These are phyloP conservation scores for Paraphysoderma sedebokerense DNA, from an alignment of 371 early-diverging fungal genomes.

Conservation along the genomic window DNA sequence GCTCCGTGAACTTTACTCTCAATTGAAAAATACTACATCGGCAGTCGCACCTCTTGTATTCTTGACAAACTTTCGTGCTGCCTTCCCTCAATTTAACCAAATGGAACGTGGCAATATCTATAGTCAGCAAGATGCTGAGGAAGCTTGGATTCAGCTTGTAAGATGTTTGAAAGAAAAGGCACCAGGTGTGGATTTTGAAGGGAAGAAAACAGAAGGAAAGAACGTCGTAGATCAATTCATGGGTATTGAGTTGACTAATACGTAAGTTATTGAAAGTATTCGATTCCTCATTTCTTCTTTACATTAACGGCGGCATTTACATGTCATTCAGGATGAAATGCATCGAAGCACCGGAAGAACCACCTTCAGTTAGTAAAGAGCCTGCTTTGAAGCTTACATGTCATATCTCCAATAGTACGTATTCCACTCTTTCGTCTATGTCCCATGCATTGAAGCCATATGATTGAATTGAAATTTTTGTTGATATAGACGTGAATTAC, in stretches of 20 bases:
- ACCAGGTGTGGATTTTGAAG: background rate
- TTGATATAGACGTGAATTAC: slow-evolving; percentile 35
- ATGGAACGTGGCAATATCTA: slow-evolving; percentile 45
- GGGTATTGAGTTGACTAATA: slow-evolving; percentile 52
- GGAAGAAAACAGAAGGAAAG: slow-evolving; percentile 20
- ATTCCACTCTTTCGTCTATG: background rate
- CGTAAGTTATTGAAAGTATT: slow-evolving; percentile 10
- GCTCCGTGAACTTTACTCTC: slow-evolving; percentile 49
- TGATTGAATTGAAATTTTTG: too few species aligned
- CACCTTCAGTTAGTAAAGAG: slow-evolving; percentile 32
- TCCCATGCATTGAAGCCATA: too few species aligned
- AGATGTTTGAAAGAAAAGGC: background rate
- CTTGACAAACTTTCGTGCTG: slow-evolving; percentile 48
- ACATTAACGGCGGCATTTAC: too few species aligned
- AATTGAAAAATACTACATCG: slow-evolving; percentile 46
- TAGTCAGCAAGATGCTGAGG: slow-evolving; percentile 96
- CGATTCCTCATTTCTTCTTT: background rate
- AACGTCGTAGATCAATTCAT: slow-evolving; percentile 67
- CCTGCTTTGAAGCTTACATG: slow-evolving; percentile 22
- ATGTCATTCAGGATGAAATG: slow-evolving; percentile 42
- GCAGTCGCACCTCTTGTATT: slow-evolving; percentile 66
- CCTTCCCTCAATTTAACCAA: slow-evolving; percentile 73
- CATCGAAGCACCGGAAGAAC: slow-evolving; percentile 66
- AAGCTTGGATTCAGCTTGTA: slow-evolving; percentile 62
- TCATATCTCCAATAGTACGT: background rate